phyloP scores from a whole-genome alignment of 2,329 filamentous ascomycete genomes.

The Cladosporium sp. region DNA sequence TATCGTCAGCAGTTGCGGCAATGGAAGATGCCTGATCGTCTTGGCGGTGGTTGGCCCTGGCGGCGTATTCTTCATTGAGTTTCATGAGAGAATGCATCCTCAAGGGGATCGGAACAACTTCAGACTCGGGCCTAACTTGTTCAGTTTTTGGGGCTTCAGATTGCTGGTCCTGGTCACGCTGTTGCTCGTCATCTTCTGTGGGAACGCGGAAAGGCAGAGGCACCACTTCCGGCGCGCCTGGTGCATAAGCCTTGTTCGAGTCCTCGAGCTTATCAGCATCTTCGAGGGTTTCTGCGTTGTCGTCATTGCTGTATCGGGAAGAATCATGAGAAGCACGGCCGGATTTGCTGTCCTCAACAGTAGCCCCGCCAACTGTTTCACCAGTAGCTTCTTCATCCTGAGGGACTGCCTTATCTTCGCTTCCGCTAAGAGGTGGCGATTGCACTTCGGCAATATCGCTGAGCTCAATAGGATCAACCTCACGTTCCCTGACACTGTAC shows the following conservation, averaged over 20 bases:
- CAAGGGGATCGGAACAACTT: not conserved
- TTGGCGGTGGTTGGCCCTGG: slow-evolving; percentile 28
- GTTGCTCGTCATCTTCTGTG: slow-evolving; percentile 34
- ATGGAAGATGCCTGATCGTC: slow-evolving; percentile 43
- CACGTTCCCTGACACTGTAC: slow-evolving; percentile 26
- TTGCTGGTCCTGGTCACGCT: slow-evolving; percentile 22
- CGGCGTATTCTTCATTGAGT: slow-evolving; percentile 10
- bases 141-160: slow-evolving; percentile 18
- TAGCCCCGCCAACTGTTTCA: not conserved
- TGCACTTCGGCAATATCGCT: slow-evolving; percentile 40
- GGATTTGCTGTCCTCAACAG: not conserved
- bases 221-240: slow-evolving; percentile 7
- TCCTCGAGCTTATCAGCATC: not conserved
- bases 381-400: not conserved
- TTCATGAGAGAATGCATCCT: slow-evolving; percentile 10
- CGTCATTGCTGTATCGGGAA: not conserved
- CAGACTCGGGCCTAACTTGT: not conserved
- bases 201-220: slow-evolving; percentile 14
- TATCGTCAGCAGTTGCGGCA: slow-evolving; percentile 53
- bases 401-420: not conserved
- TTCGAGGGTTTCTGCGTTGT: not conserved
- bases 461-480: slow-evolving; percentile 51
- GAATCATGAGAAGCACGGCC: not conserved
- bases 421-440: not conserved
- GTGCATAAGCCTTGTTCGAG: not conserved